phyloP scores from a whole-genome alignment of 805 yeast genomes.

The Kuraishia ogatae region DNA sequence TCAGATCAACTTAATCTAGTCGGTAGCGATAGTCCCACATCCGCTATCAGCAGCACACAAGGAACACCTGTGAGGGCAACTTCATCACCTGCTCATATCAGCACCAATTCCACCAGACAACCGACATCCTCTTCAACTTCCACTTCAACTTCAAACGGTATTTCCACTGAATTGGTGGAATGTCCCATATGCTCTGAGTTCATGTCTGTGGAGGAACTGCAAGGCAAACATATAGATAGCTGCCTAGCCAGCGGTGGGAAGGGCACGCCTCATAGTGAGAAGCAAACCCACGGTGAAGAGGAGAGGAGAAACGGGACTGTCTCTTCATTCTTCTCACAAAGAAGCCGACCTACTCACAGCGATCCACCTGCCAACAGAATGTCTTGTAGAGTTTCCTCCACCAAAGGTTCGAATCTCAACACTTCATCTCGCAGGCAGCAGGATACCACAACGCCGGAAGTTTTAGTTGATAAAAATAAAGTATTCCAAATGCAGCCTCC shows the following conservation, averaged over 20 bases:
- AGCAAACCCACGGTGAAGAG: constrained; percentile 4
- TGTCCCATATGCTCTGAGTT: constrained; percentile 62
- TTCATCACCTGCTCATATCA: neutral
- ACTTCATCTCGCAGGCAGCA: constrained; percentile 1
- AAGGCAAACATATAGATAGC: constrained; percentile 51
- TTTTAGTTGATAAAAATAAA: constrained; percentile 14
- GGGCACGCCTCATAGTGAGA: constrained; percentile 2
- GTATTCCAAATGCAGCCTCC: constrained; percentile 18
- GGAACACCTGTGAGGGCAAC: neutral
- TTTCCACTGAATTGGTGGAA: constrained; percentile 27
- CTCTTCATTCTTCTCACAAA: neutral
- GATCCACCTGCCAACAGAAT: constrained; percentile 3
- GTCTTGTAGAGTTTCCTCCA: constrained; percentile 4
- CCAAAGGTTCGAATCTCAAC: constrained; percentile 1
- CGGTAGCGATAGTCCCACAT: neutral
- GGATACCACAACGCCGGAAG: neutral
- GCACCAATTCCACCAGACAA: neutral
- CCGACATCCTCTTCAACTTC: constrained; percentile 5
- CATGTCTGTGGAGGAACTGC: constrained; percentile 48
- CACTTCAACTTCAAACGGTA: constrained; percentile 5
- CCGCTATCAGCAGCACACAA: neutral
- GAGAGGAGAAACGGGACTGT: neutral
- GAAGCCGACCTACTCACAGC: neutral
- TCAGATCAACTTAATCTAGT: neutral
- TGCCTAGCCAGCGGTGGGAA: constrained; percentile 29